Conservation (phyloP, 129 eudicot genomes). For the Saussurea involucrata region DNA sequence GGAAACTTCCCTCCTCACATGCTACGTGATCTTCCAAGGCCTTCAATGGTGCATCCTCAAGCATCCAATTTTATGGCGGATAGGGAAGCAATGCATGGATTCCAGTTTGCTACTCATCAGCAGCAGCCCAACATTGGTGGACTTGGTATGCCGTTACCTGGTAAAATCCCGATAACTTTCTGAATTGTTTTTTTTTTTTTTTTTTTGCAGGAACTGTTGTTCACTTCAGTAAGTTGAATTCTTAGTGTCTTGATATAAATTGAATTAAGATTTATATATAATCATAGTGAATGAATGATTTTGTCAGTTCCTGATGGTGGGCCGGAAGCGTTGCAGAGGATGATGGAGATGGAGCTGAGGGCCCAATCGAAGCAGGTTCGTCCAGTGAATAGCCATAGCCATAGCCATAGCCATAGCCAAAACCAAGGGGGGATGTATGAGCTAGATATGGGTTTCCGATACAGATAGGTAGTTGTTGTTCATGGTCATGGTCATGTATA, state of each 20-base stretch:
- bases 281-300: not conserved
- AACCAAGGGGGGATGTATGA: conserved; percentile 54
- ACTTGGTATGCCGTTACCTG: conserved; percentile 62
- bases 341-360: conserved; percentile 60
- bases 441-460: conserved; percentile 56
- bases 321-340: conserved; percentile 70
- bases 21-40: conserved; percentile 54
- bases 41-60: conserved; percentile 38
- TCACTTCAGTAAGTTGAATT: not conserved
- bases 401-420: conserved; percentile 34
- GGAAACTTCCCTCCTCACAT: conserved; percentile 52
- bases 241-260: not conserved
- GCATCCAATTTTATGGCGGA: conserved; percentile 47
- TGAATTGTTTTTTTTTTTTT: not conserved
- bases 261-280: too few relatives aligned
- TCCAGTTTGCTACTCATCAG: conserved; percentile 57
- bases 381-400: conserved; percentile 35
- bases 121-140: conserved; percentile 55
- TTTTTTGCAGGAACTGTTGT: not conserved
- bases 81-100: conserved; percentile 54
- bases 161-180: conserved; percentile 28
- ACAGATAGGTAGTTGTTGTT: conserved; percentile 29
- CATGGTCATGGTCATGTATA: conserved; percentile 16
- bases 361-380: conserved; percentile 58
- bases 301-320: conserved; percentile 38